phyloP scores from a whole-genome alignment of 2,329 filamentous ascomycete genomes.

The Fusarium multiceps region DNA sequence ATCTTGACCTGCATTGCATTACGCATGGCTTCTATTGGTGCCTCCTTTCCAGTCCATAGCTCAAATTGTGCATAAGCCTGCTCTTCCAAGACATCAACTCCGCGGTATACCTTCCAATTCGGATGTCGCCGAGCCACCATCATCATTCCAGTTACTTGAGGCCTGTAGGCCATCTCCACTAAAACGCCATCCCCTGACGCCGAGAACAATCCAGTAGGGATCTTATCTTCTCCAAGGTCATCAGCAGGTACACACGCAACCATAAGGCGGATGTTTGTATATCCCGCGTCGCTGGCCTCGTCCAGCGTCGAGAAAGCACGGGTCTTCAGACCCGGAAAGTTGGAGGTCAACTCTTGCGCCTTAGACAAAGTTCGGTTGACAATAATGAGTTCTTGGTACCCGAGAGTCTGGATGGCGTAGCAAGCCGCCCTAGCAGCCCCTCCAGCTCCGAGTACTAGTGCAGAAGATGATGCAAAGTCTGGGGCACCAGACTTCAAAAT shows the following conservation, averaged over 20 bases:
- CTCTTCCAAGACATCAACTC: slow-evolving; percentile 1
- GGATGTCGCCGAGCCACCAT: neutral
- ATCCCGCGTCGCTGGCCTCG: rapidly evolving
- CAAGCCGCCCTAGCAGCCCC: slow-evolving; percentile 11
- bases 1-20: neutral
- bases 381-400: neutral
- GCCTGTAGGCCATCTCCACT: slow-evolving; percentile 10
- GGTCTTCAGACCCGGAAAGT: neutral
- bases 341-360: neutral
- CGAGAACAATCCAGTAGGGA: neutral
- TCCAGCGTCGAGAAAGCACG: neutral
- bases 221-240: neutral
- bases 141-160: slow-evolving; percentile 10
- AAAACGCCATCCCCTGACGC: neutral
- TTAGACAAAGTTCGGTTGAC: slow-evolving; percentile 8
- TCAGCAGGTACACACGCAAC: slow-evolving; percentile 1
- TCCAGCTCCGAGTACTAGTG: neutral
- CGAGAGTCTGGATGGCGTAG: neutral
- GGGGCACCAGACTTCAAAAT: neutral
- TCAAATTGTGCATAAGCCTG: slow-evolving; percentile 14
- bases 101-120: neutral
- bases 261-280: neutral
- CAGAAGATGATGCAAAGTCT: neutral
- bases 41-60: neutral
- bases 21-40: neutral